These are phyloP conservation scores for Globisporangium irregulare DNA, from an alignment of 352 stramenopile species.

Conservation along the genomic window DNA sequence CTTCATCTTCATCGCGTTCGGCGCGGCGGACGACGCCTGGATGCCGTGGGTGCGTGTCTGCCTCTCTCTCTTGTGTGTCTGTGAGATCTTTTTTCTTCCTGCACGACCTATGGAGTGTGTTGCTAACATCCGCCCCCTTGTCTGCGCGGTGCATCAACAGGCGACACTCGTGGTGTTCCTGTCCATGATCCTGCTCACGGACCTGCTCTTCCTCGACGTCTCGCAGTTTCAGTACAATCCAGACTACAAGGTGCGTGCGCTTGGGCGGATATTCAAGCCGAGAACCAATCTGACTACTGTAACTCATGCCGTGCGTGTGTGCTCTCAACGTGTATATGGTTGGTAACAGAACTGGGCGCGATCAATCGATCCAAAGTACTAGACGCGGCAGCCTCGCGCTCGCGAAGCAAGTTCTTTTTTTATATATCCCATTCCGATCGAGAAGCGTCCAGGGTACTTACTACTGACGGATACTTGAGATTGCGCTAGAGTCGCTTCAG, in stretches of 20 bases:
- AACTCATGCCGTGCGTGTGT: background rate
- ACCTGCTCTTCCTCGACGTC: conserved; percentile 71
- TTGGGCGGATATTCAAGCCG: background rate
- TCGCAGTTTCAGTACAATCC: conserved; percentile 81
- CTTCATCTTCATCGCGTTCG: conserved; percentile 83
- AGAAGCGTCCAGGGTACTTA: background rate
- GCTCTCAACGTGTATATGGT: background rate
- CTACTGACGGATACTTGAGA: background rate
- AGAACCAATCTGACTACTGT: too few species aligned
- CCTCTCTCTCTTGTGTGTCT: background rate
- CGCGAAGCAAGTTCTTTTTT: background rate
- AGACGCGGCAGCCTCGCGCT: conserved; percentile 6
- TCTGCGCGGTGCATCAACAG: conserved; percentile 17
- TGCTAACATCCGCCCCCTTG: background rate
- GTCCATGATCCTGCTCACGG: conserved; percentile 61
- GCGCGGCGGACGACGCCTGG: conserved; percentile 66
- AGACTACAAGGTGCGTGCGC: conserved; percentile 74
- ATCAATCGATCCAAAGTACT: conserved; percentile 78
- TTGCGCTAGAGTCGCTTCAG: background rate
- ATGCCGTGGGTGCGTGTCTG: conserved; percentile 73
- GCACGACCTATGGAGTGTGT: too few species aligned
- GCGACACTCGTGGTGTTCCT: conserved; percentile 78
- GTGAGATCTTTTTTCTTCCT: conserved; percentile 6
- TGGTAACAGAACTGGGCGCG: conserved; percentile 64
- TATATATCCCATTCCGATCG: conserved; percentile 5